Evolutionary conservation across 495 filamentous ascomycete genomes (phyloP).

Genomic region (Talaromyces ruber): DNA sequence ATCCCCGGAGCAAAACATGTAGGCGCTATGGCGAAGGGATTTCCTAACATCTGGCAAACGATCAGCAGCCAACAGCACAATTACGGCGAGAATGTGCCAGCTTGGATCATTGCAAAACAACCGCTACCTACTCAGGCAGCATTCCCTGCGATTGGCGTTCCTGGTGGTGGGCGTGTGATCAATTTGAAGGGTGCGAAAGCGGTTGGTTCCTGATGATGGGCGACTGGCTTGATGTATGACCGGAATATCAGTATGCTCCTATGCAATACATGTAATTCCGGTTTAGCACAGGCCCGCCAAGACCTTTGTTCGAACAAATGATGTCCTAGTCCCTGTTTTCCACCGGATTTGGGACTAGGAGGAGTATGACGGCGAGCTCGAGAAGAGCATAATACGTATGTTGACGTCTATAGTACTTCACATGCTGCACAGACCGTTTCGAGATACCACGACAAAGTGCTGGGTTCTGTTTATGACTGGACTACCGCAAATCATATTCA

Average conservation of each 20-base stretch:
- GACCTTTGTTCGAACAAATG: too few relatives aligned
- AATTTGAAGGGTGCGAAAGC: conserved; percentile 45
- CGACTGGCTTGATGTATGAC: background rate
- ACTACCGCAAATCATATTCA: too few relatives aligned
- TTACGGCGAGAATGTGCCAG: conserved; percentile 38
- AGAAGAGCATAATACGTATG: too few relatives aligned
- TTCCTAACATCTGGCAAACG: conserved; percentile 52
- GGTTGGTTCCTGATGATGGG: conserved; percentile 32
- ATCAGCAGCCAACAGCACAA: conserved; percentile 36
- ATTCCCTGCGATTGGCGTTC: conserved; percentile 6
- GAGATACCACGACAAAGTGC: too few relatives aligned
- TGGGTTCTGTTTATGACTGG: too few relatives aligned
- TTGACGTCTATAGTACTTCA: too few relatives aligned
- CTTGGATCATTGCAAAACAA: conserved; percentile 42
- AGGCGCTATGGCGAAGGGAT: conserved; percentile 52
- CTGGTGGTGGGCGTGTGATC: conserved; percentile 38
- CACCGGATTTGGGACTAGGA: too few relatives aligned
- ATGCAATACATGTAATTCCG: background rate
- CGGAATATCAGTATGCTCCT: background rate
- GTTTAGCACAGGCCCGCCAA: background rate
- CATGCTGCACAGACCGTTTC: too few relatives aligned
- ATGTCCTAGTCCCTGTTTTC: too few relatives aligned
- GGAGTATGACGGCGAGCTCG: too few relatives aligned
- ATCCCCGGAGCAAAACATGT: conserved; percentile 68
- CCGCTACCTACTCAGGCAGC: conserved; percentile 7